phyloP scores from a whole-genome alignment of 2,329 filamentous ascomycete species.

The Calycina marina region DNA sequence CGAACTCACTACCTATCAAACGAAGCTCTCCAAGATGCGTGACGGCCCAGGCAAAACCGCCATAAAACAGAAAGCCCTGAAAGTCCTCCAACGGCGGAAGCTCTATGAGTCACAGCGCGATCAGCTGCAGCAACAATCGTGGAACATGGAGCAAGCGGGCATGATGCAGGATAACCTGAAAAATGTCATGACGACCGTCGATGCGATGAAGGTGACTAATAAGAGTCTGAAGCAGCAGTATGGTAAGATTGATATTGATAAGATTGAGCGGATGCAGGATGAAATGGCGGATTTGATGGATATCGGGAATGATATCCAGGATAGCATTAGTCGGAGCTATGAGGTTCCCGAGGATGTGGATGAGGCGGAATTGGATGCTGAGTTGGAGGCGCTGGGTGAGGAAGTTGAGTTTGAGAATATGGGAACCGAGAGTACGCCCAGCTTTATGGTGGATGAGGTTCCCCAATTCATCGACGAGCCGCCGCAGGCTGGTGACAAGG shows the following conservation, averaged over 20 bases:
- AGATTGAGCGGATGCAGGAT: conserved; percentile 95
- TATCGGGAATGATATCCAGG: conserved; percentile 95
- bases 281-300: conserved; percentile 99
- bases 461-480: conserved; percentile 90
- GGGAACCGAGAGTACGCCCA: conserved; percentile 46
- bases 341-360: conserved; percentile 95
- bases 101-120: conserved; percentile 90
- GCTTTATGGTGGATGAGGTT: conserved; percentile 78
- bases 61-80: conserved; percentile 86
- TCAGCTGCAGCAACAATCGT: conserved; percentile 84
- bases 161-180: conserved; percentile 99
- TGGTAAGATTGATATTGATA: conserved; percentile 91
- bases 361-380: conserved; percentile 89
- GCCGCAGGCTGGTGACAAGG: conserved; percentile 55
- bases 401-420: conserved; percentile 77
- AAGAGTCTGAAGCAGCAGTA: conserved; percentile 89
- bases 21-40: conserved; percentile 81
- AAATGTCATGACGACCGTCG: conserved; percentile 96
- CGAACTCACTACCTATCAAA: conserved; percentile 77
- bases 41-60: conserved; percentile 88
- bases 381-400: conserved; percentile 84
- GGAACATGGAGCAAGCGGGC: conserved; percentile 98
- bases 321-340: conserved; percentile 80
- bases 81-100: conserved; percentile 83
- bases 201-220: conserved; percentile 93